Evolutionary conservation across 2,329 filamentous ascomycete genomes (phyloP).

Genomic region (Aspergillus aculeatinus): DNA sequence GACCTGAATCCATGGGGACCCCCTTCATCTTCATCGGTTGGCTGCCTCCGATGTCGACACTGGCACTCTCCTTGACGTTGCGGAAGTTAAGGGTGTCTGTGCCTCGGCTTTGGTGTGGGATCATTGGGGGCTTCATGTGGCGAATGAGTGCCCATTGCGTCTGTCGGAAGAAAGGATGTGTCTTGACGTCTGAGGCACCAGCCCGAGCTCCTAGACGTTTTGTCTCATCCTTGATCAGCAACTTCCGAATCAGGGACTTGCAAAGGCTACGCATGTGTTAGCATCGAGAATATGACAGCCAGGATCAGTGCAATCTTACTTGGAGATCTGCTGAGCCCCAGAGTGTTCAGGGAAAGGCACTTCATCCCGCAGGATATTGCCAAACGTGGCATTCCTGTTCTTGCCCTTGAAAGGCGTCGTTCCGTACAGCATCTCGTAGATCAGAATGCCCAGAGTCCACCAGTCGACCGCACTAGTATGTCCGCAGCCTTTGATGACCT

Average conservation of each 20-base stretch:
- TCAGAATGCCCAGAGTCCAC: slow-evolving; percentile 97
- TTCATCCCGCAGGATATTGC: slow-evolving; percentile 93
- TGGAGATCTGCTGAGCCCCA: slow-evolving; percentile 80
- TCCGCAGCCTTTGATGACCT: slow-evolving; percentile 97
- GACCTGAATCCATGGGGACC: slow-evolving; percentile 79
- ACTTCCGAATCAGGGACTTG: slow-evolving; percentile 93
- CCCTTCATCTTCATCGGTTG: slow-evolving; percentile 60
- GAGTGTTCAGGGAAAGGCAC: slow-evolving; percentile 92
- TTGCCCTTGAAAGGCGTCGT: slow-evolving; percentile 99
- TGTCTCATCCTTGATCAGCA: slow-evolving; percentile 97
- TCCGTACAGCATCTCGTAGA: slow-evolving; percentile 98
- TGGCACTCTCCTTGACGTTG: slow-evolving; percentile 95
- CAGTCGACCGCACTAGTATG: slow-evolving; percentile 98
- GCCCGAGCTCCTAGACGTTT: slow-evolving; percentile 89
- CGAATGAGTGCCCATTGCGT: slow-evolving; percentile 97
- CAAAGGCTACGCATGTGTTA: slow-evolving; percentile 67
- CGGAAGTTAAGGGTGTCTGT: slow-evolving; percentile 96
- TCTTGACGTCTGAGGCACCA: slow-evolving; percentile 94
- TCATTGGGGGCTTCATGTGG: slow-evolving; percentile 96
- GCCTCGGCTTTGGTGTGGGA: slow-evolving; percentile 84
- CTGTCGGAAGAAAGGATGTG: slow-evolving; percentile 89
- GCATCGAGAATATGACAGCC: neutral
- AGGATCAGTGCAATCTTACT: slow-evolving; percentile 60
- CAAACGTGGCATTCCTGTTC: slow-evolving; percentile 96
- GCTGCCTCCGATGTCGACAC: slow-evolving; percentile 66